A percentile compares a stretch with the other conserved stretches of the same genome.
Evolutionary conservation across 2,329 filamentous ascomycete genomes (phyloP).

Genomic region (Monilinia aucupariae): DNA sequence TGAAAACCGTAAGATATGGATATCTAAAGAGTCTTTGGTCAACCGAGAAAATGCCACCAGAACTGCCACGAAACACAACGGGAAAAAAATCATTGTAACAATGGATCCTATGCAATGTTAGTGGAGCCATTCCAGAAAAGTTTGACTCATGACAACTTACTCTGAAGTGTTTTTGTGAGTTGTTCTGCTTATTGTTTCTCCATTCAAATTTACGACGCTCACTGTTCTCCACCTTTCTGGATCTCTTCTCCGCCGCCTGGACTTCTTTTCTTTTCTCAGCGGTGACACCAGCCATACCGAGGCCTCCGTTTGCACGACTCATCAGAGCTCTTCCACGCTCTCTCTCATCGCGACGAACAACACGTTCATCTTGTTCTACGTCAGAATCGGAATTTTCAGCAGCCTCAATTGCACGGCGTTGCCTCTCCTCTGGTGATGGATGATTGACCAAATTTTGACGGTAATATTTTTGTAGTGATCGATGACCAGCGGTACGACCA

Average conservation of each 20-base stretch:
- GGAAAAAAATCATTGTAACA: slow-evolving; percentile 32
- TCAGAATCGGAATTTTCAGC: slow-evolving; percentile 44
- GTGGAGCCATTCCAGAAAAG: slow-evolving; percentile 11
- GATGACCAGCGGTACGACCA: slow-evolving; percentile 83
- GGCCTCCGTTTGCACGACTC: slow-evolving; percentile 64
- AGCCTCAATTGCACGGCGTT: slow-evolving; percentile 58
- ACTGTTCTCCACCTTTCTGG: slow-evolving; percentile 58
- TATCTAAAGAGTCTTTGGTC: slow-evolving; percentile 6
- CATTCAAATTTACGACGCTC: slow-evolving; percentile 60
- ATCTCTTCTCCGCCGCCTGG: slow-evolving; percentile 60
- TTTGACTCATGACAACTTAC: slow-evolving; percentile 38
- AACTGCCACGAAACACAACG: slow-evolving; percentile 12
- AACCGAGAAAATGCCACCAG: slow-evolving; percentile 12
- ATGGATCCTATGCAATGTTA: slow-evolving; percentile 34
- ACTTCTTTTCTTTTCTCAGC: slow-evolving; percentile 70
- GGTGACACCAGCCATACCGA: slow-evolving; percentile 71
- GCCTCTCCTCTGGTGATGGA: slow-evolving; percentile 71
- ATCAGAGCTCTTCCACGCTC: slow-evolving; percentile 51
- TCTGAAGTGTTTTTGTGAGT: slow-evolving; percentile 62
- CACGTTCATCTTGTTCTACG: slow-evolving; percentile 38
- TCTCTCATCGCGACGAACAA: slow-evolving; percentile 37
- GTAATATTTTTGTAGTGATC: slow-evolving; percentile 81
- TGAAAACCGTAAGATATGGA: slow-evolving; percentile 9
- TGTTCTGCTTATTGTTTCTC: slow-evolving; percentile 65
- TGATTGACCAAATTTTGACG: slow-evolving; percentile 87